Conservation (phyloP, 169 alveolate genomes). For the Ichthyophthirius multifiliis region DNA sequence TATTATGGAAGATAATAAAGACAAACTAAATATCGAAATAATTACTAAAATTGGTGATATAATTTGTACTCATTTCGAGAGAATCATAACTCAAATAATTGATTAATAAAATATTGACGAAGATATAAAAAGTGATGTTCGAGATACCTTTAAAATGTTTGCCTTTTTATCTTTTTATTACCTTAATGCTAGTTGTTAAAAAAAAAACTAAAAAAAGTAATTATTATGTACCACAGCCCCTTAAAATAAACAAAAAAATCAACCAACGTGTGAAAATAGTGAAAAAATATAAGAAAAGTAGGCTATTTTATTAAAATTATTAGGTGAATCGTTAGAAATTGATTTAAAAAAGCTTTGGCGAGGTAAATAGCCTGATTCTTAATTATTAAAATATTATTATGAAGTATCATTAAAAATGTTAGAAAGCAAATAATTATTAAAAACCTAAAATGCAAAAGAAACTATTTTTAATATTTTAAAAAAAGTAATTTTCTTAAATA, state of each 20-base stretch:
- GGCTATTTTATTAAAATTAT: not conserved
- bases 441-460: constrained; percentile 39
- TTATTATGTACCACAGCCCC: not conserved
- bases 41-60: not conserved
- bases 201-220: not conserved
- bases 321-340: constrained; percentile 1
- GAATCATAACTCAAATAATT: not conserved
- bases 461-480: not conserved
- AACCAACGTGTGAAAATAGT: not conserved
- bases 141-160: constrained; percentile 1
- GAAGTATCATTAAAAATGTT: constrained; percentile 61
- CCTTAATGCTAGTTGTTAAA: constrained; percentile 8
- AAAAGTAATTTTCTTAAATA: not conserved
- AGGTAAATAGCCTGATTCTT: constrained; percentile 62
- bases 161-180: not conserved
- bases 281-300: constrained; percentile 1
- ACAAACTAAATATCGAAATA: not conserved
- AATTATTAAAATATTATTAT: constrained; percentile 46
- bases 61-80: not conserved
- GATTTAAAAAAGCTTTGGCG: constrained; percentile 55
- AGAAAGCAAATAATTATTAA: constrained; percentile 60
- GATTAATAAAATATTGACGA: not conserved
- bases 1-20: constrained; percentile 10
- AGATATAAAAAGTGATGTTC: not conserved
- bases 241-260: not conserved